Evolutionary conservation across 148 eudicot genomes (phyloP).

Genomic region (Vaccinium corymbosum): DNA sequence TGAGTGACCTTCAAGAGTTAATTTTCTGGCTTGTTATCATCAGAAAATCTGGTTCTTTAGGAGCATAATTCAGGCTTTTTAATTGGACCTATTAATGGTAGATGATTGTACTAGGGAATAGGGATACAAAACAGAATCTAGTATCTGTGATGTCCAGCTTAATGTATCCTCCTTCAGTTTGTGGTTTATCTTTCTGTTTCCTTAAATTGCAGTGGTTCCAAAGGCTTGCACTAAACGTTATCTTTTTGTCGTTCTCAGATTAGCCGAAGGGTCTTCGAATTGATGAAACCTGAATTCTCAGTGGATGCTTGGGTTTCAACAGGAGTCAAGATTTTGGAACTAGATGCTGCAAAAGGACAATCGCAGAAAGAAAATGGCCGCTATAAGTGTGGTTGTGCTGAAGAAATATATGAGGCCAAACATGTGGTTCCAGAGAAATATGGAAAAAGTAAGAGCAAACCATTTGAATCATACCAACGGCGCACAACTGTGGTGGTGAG

Average conservation of each 20-base stretch:
- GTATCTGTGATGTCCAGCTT: not conserved
- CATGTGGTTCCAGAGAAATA: slow-evolving; percentile 34
- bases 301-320: slow-evolving; percentile 36
- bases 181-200: not conserved
- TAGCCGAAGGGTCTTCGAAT: slow-evolving; percentile 82
- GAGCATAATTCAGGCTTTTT: not conserved
- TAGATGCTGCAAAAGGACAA: slow-evolving; percentile 25
- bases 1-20: not conserved
- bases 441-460: slow-evolving; percentile 38
- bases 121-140: not conserved
- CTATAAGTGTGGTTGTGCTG: slow-evolving; percentile 20
- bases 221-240: not conserved
- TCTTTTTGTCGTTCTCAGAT: slow-evolving; percentile 46
- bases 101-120: not conserved
- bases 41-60: not conserved
- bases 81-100: not conserved
- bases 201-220: not conserved
- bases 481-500: slow-evolving; percentile 70
- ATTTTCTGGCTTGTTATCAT: not conserved
- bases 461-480: slow-evolving; percentile 74
- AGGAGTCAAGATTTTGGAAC: slow-evolving; percentile 24
- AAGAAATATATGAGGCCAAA: slow-evolving; percentile 26
- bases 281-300: slow-evolving; percentile 52
- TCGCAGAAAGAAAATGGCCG: slow-evolving; percentile 26
- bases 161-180: not conserved